phyloP scores from a whole-genome alignment of 2,329 filamentous ascomycete species.

The Cladosporium oxysporum region DNA sequence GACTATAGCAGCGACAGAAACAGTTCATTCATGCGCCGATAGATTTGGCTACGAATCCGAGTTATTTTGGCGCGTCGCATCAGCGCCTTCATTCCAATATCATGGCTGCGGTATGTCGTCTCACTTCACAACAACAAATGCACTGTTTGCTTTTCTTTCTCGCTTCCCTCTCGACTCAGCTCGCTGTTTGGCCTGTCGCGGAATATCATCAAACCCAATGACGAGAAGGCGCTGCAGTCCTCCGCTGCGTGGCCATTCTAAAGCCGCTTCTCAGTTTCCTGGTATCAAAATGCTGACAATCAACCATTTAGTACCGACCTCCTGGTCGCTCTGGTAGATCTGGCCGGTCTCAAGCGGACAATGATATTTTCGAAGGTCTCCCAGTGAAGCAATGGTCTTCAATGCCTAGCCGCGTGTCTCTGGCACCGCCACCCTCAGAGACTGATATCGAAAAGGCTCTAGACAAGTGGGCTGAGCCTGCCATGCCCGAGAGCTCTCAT shows the following conservation, averaged over 20 bases:
- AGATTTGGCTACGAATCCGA: background rate
- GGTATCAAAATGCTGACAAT: background rate
- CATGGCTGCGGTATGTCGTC: conserved; percentile 19
- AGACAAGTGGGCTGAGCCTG: conserved; percentile 76
- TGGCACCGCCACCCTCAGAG: conserved; percentile 35
- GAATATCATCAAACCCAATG: background rate
- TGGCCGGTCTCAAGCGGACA: conserved; percentile 60
- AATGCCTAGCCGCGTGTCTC: conserved; percentile 32
- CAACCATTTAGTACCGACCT: conserved; percentile 52
- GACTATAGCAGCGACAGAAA: background rate
- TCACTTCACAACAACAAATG: background rate
- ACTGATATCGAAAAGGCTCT: conserved; percentile 41
- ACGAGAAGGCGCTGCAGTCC: background rate
- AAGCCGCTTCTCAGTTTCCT: background rate
- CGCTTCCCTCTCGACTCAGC: background rate
- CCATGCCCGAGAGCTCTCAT: conserved; percentile 84
- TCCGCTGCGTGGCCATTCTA: background rate
- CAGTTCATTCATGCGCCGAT: background rate
- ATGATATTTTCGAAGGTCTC: conserved; percentile 71
- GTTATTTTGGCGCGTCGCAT: background rate
- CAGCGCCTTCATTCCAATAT: conserved; percentile 10
- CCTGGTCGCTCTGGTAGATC: conserved; percentile 60
- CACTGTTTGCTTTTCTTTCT: background rate
- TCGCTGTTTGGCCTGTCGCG: background rate
- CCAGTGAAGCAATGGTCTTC: conserved; percentile 90